Percentiles rank a stretch among this genome's conserved stretches.
Evolutionary conservation across 768 basidiomycete species (phyloP).

Genomic region (Leccinum sublutescens): DNA sequence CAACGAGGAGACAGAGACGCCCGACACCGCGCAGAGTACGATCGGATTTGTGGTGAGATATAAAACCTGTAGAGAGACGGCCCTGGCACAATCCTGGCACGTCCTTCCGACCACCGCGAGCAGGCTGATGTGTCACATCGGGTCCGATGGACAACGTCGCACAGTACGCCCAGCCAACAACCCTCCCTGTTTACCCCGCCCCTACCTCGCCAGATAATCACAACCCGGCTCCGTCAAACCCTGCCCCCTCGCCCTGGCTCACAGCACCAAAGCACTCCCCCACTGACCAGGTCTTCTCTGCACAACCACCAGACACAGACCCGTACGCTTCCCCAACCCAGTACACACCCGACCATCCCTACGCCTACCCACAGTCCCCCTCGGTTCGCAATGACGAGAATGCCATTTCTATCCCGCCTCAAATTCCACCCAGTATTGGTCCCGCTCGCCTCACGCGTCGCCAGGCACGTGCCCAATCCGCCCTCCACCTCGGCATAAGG

Average conservation of each 20-base stretch:
- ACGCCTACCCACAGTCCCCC: constrained; percentile 30
- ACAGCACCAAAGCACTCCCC: constrained; percentile 7
- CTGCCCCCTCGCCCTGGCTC: constrained; percentile 27
- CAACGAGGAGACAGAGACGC: constrained; percentile 23
- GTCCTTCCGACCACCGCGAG: constrained; percentile 29
- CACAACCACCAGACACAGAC: constrained; percentile 31
- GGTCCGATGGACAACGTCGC: constrained; percentile 37
- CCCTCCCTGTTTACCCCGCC: constrained; percentile 33
- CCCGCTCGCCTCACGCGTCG: constrained; percentile 51
- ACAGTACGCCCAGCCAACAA: constrained; percentile 26
- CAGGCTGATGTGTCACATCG: constrained; percentile 35
- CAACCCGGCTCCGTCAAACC: constrained; percentile 18
- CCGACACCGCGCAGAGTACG: constrained; percentile 15
- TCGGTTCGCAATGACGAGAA: constrained; percentile 29
- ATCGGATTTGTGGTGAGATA: constrained; percentile 22
- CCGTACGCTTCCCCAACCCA: constrained; percentile 27
- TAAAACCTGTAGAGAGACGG: constrained; percentile 30
- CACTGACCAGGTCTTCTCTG: constrained; percentile 31
- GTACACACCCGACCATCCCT: constrained; percentile 29
- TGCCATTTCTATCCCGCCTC: constrained; percentile 33
- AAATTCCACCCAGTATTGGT: constrained; percentile 52
- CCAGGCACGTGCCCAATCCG: constrained; percentile 37
- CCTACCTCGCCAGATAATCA: constrained; percentile 30
- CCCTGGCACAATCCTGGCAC: constrained; percentile 30
- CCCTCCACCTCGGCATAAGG: constrained; percentile 34